Evolutionary conservation across 805 yeast species (phyloP), one percentile per base, ranked within the genome.

Genomic region (Kuraishia ogatae): DNA sequence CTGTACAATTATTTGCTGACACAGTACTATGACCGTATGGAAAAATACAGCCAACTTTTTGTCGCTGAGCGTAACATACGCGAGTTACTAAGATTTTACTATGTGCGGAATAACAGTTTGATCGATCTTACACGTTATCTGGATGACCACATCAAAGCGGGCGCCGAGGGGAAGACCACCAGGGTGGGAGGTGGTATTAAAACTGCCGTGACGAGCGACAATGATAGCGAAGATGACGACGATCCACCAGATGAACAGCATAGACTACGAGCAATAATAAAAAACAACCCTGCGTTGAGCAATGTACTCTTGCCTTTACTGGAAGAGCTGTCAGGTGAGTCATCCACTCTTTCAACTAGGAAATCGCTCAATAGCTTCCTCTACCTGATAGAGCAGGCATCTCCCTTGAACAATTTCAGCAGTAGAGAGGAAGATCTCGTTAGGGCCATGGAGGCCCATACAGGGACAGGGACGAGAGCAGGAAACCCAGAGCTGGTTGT

Each of bases 1-100:
- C 23, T 53, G 22, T 53, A 53, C 52, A 50, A 35, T 21, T 53
- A 23, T 28, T 39, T 53, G 29, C 26, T 53, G 39, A 48, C 48
- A 21, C 35, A 53, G 20, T 50, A 53, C 50, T 10, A 49, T 22
- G 26, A 39, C n/a, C 39, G 24, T 20, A 22, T 39, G 24, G 23
- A 26, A 19, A 19, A 49, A 6, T 50, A 49, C 20, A 48, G 21
- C 19, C 43, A 50, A 19, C 35, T 39, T 26, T 48, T 23, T 11
- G 39, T 17, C 11, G n/a, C 13, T 2, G 55, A 53, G 52, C 35
- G 19, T 28, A 52, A 15, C 22, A 6, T 39, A 2, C 49, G 53
- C 3, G 19, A 22, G n/a, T 5, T 52, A 4, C n/a, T 52, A 5
- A 26, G 46, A 7, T 43, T 23, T 17, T 29, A 43, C 24, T 11